Evolutionary conservation across 225 moss, liverwort and hornwort genomes (phyloP).

Genomic region (Polytrichum formosum): DNA sequence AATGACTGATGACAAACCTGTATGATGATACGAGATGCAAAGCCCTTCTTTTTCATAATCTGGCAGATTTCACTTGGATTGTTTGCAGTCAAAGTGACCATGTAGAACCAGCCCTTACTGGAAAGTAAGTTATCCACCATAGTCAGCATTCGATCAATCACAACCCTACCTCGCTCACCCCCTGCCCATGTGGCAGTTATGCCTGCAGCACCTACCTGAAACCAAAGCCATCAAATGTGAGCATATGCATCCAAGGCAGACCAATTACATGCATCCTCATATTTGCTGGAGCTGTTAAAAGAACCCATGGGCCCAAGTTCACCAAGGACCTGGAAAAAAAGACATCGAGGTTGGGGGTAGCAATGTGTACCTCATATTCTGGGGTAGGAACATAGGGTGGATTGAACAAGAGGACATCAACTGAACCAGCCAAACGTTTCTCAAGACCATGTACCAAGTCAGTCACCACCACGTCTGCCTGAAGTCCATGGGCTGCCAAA

Average conservation of each 20-base stretch:
- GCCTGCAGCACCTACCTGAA: constrained; percentile 73
- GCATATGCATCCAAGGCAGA: too few species aligned
- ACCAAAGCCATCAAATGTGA: constrained; percentile 11
- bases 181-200: constrained; percentile 94
- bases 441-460: constrained; percentile 89
- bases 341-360: too few species aligned
- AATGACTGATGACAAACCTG: constrained; percentile 28
- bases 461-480: constrained; percentile 89
- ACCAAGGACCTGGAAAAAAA: too few species aligned
- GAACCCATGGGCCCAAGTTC: too few species aligned
- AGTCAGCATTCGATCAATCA: constrained; percentile 85
- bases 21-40: constrained; percentile 83
- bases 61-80: constrained; percentile 94
- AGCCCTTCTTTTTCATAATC: constrained; percentile 94
- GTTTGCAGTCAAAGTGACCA: constrained; percentile 92
- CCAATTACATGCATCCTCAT: too few species aligned
- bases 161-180: constrained; percentile 79
- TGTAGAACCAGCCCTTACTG: constrained; percentile 88
- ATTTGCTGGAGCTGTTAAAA: too few species aligned
- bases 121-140: constrained; percentile 79
- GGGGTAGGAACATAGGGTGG: constrained; percentile 98
- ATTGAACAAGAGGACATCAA: constrained; percentile 93
- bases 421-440: constrained; percentile 82
- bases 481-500: constrained; percentile 81
- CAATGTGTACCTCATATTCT: constrained; percentile 59